Conservation (phyloP, 805 yeast species). For the Lipomyces spencermartinsiae region DNA sequence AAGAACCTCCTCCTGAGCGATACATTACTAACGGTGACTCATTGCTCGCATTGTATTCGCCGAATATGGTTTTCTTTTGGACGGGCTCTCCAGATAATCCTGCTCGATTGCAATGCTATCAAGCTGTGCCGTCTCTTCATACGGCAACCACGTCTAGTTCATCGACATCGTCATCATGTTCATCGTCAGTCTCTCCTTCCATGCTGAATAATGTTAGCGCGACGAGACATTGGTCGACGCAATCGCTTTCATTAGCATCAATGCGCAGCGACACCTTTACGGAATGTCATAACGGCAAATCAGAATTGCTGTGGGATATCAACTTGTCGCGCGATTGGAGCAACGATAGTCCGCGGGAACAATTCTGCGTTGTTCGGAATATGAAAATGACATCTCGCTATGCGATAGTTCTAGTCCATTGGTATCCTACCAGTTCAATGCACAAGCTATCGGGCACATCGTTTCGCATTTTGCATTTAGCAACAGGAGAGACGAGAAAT, state of each 20-base stretch:
- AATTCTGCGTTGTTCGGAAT: slow-evolving; percentile 26
- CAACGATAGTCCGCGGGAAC: slow-evolving; percentile 16
- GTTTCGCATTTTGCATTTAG: slow-evolving; percentile 21
- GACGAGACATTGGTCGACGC: background rate
- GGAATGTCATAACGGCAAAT: slow-evolving; percentile 11
- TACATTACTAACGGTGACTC: slow-evolving; percentile 15
- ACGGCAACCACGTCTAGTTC: background rate
- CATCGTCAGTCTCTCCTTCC: background rate
- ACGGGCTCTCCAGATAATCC: slow-evolving; percentile 25
- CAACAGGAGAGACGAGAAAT: slow-evolving; percentile 20
- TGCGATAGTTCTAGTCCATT: slow-evolving; percentile 25
- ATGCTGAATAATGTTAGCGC: background rate
- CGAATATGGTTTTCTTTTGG: slow-evolving; percentile 32
- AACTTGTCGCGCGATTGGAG: slow-evolving; percentile 24
- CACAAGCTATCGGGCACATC: slow-evolving; percentile 28
- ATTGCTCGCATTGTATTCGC: slow-evolving; percentile 25
- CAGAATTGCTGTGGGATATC: slow-evolving; percentile 22
- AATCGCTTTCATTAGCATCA: background rate
- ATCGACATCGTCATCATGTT: background rate
- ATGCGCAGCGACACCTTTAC: background rate
- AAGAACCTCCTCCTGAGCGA: slow-evolving; percentile 25
- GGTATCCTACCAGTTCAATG: slow-evolving; percentile 31
- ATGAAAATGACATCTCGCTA: slow-evolving; percentile 22
- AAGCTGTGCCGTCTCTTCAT: slow-evolving; percentile 8
- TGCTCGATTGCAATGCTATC: slow-evolving; percentile 23